phyloP scores from a whole-genome alignment of 495 filamentous ascomycete species.

The Melanomma pulvis-pyrius region DNA sequence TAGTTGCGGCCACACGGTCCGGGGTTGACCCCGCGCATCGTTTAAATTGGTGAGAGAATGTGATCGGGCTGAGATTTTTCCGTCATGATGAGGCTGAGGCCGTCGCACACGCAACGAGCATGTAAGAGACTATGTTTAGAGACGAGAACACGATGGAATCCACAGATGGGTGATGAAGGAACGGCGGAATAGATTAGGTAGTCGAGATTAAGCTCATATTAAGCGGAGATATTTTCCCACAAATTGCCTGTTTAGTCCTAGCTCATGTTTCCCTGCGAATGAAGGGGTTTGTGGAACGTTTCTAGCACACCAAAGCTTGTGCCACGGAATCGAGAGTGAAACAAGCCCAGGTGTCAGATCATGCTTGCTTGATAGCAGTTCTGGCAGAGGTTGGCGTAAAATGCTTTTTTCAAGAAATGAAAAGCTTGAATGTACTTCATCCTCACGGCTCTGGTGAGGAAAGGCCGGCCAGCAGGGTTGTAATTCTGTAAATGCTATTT shows the following conservation, averaged over 20 bases:
- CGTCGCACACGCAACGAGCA: not conserved
- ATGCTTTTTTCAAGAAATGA: no score
- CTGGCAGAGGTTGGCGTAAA: no score
- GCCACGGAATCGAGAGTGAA: not conserved
- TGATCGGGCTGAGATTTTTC: not conserved
- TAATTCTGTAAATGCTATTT: no score
- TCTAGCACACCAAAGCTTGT: not conserved
- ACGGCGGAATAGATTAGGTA: not conserved
- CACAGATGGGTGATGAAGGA: not conserved
- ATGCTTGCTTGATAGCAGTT: no score
- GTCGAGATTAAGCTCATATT: slow-evolving; percentile 4
- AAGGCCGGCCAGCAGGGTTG: no score
- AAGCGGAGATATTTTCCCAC: not conserved
- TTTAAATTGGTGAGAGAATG: not conserved
- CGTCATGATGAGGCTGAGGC: not conserved
- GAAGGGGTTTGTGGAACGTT: not conserved
- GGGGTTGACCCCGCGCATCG: slow-evolving; percentile 13
- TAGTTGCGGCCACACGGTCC: slow-evolving; percentile 33
- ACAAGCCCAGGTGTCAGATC: not conserved
- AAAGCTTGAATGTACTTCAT: no score
- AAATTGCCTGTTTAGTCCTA: slow-evolving; percentile 2
- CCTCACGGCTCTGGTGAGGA: no score
- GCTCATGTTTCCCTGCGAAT: not conserved
- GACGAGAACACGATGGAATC: no score
- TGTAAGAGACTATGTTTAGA: no score